phyloP scores from a whole-genome alignment of 2,329 filamentous ascomycete genomes.

The Gnomoniopsis sp. region DNA sequence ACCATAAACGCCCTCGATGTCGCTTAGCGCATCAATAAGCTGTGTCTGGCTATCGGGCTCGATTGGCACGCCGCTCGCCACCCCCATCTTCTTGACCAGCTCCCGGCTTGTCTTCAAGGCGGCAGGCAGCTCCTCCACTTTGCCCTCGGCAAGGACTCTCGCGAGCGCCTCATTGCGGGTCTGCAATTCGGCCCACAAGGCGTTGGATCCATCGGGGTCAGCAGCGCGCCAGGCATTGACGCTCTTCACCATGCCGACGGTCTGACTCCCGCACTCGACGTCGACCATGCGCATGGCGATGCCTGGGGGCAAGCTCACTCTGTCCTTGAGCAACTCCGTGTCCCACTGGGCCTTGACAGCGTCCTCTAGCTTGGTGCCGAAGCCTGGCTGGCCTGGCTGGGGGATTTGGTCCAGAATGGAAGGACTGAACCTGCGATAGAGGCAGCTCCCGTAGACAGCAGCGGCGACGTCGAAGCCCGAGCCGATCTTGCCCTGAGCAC shows the following conservation, averaged over 20 bases:
- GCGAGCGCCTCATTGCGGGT: slow-evolving; percentile 69
- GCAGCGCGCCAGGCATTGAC: slow-evolving; percentile 77
- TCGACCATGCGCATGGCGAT: slow-evolving; percentile 88
- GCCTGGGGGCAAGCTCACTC: slow-evolving; percentile 67
- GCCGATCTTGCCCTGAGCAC: slow-evolving; percentile 94
- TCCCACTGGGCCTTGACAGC: slow-evolving; percentile 74
- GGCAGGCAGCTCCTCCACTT: slow-evolving; percentile 38
- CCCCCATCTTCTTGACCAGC: slow-evolving; percentile 74
- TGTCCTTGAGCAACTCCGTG: slow-evolving; percentile 67
- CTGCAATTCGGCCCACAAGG: slow-evolving; percentile 75
- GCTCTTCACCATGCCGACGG: slow-evolving; percentile 92
- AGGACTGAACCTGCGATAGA: slow-evolving; percentile 91
- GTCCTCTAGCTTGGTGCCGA: slow-evolving; percentile 60
- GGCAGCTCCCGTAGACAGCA: slow-evolving; percentile 86
- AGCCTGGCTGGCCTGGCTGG: slow-evolving; percentile 62
- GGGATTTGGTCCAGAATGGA: slow-evolving; percentile 65
- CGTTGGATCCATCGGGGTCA: slow-evolving; percentile 60
- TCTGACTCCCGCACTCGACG: slow-evolving; percentile 90
- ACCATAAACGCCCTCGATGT: slow-evolving; percentile 75
- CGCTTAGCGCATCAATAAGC: slow-evolving; percentile 72
- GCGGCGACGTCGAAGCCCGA: slow-evolving; percentile 94
- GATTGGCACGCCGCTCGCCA: slow-evolving; percentile 73
- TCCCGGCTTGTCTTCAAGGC: slow-evolving; percentile 51
- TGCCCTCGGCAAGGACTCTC: slow-evolving; percentile 52
- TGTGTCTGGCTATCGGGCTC: slow-evolving; percentile 84